Conservation (phyloP, 2,329 filamentous ascomycete species). For the Lecanicillium sp. region DNA sequence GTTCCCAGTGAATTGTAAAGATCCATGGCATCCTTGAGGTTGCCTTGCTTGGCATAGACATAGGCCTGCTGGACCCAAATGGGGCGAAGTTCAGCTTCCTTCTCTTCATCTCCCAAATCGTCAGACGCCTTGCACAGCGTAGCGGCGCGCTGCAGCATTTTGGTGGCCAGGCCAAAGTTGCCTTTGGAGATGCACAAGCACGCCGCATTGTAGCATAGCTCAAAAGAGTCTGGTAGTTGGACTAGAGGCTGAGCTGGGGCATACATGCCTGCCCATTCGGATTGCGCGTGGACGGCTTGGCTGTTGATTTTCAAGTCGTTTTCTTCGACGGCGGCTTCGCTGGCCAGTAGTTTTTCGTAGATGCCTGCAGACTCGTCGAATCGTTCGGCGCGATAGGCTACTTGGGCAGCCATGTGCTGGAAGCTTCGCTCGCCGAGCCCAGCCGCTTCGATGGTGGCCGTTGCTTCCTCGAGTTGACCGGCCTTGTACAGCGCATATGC, state of each 20-base stretch:
- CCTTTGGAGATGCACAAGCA: constrained; percentile 64
- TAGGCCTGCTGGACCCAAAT: constrained; percentile 72
- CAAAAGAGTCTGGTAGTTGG: constrained; percentile 66
- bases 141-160: constrained; percentile 61
- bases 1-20: constrained; percentile 54
- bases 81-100: constrained; percentile 63
- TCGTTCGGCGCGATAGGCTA: constrained; percentile 66
- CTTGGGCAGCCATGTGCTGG: constrained; percentile 52
- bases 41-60: constrained; percentile 58
- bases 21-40: constrained; percentile 54
- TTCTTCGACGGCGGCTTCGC: constrained; percentile 49
- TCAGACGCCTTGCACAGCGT: constrained; percentile 66
- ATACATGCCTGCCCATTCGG: constrained; percentile 56
- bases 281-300: constrained; percentile 63
- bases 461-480: constrained; percentile 60
- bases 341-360: constrained; percentile 50
- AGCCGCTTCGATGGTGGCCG: constrained; percentile 28
- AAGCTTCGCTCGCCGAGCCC: constrained; percentile 25
- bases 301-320: constrained; percentile 71
- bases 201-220: constrained; percentile 73
- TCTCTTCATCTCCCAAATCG: constrained; percentile 66
- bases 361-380: constrained; percentile 58
- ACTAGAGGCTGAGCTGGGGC: constrained; percentile 33
- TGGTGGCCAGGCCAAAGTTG: constrained; percentile 54
- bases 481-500: constrained; percentile 81